Evolutionary conservation across 805 yeast species (phyloP), one percentile per base, ranked within the genome.

Genomic region (Saccharomycopsis capsularis): DNA sequence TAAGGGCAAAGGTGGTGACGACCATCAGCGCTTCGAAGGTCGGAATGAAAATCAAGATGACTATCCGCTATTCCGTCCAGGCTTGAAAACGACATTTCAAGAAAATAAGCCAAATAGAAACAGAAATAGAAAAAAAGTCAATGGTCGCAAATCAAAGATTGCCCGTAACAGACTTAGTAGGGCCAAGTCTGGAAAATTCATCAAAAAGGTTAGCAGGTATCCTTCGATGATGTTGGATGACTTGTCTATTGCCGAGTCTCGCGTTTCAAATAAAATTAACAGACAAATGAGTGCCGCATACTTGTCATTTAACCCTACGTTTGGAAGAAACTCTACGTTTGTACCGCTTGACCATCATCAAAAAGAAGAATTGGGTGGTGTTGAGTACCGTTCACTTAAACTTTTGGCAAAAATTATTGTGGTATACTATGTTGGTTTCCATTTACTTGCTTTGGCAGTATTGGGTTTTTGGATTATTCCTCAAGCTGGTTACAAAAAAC

Each of bases 291-390:
- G 81, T 27, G 68, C 81, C 0, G 78, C 76, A 50, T 93, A 90
- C 58, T 68, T 91, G 22, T 89, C 97, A 0, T 89, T 95, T 87
- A 76, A 75, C 29, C 97, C 98, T 2, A 85, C 93, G 0, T 75
- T 93, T 32, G 98, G 96, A 9, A 76, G 97, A 63, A 93, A 93
- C 64, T 91, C 98, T 0, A 82, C 90, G 0, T 93, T 93, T 69
- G 84, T 88, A 2, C 84, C 84, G 15, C 64, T 93, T 39, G 79
- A 87, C 2, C 86, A 81, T 34, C 81, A 75, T 22, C 98, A 93
- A 63, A 89, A 87, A 59, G 95, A 85, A 51, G 99, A 93, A 63
- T 68, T 93, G 35, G 99, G 99, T 35, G 99, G 99, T 44, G 96
- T 93, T 15, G 99, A 93, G 61, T 93, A 93, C 62, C 75, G 97